Conservation (phyloP, 345 rosid genomes). For the Bruguiera sexangula region DNA sequence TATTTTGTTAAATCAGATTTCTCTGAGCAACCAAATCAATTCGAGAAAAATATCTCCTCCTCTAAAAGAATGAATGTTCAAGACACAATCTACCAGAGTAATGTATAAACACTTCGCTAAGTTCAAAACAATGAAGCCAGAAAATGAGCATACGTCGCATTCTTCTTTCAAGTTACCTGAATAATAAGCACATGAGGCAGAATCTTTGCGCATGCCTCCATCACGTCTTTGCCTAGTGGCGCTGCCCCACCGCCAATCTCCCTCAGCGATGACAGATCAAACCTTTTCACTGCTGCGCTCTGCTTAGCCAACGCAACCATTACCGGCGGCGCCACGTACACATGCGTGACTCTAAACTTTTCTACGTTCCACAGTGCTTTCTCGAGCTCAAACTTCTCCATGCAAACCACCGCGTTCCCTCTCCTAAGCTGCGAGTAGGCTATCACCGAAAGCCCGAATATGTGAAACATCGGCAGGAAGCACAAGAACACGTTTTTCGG, state of each 20-base stretch:
- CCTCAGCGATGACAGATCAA: conserved; percentile 62
- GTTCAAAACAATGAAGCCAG: no score
- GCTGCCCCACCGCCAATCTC: conserved; percentile 73
- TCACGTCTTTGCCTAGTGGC: conserved; percentile 80
- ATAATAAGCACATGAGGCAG: conserved; percentile 46
- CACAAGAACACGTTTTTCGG: conserved; percentile 23
- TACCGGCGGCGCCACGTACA: conserved; percentile 84
- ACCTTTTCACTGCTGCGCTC: conserved; percentile 37
- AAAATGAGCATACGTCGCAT: no score
- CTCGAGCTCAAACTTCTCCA: conserved; percentile 53
- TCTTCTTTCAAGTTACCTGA: conserved; percentile 45
- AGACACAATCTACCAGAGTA: no score
- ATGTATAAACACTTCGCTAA: no score
- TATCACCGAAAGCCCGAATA: conserved; percentile 18
- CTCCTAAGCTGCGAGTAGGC: conserved; percentile 10
- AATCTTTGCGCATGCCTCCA: conserved; percentile 66
- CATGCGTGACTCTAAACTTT: conserved; percentile 52
- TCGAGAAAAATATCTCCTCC: no score
- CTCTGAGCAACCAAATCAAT: no score
- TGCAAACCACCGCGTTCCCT: conserved; percentile 43
- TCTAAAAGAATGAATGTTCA: no score
- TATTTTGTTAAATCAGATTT: no score
- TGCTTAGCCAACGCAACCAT: conserved; percentile 75
- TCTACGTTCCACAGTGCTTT: conserved; percentile 47
- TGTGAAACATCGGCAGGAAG: conserved; percentile 28